phyloP scores from a whole-genome alignment of 1,284 basidiomycete species.

The Heterobasidion irregulare region DNA sequence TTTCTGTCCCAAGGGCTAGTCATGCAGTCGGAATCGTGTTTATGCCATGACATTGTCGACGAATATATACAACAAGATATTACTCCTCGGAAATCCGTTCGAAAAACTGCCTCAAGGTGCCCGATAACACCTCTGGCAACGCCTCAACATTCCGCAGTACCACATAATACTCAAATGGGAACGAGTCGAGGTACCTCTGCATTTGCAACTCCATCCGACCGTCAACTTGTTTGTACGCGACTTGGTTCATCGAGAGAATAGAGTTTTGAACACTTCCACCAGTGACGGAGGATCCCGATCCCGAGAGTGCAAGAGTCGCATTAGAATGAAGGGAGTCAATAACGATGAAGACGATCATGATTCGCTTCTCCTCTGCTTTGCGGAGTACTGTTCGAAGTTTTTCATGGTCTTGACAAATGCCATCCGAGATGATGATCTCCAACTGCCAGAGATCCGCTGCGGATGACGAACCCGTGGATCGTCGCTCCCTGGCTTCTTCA shows the following conservation, averaged over 20 bases:
- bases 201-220: conserved; percentile 87
- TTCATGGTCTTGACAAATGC: conserved; percentile 95
- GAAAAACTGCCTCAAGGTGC: conserved; percentile 90
- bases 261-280: conserved; percentile 45
- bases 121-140: conserved; percentile 86
- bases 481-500: conserved; percentile 64
- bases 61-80: conserved; percentile 3
- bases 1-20: too few species aligned
- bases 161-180: conserved; percentile 98
- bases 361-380: conserved; percentile 82
- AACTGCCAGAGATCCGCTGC: conserved; percentile 93
- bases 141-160: conserved; percentile 89
- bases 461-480: conserved; percentile 49
- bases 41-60: too few species aligned
- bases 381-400: conserved; percentile 75
- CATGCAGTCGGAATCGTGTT: too few species aligned
- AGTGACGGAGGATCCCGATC: background rate
- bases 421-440: conserved; percentile 97
- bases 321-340: conserved; percentile 76
- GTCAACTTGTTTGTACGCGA: conserved; percentile 79
- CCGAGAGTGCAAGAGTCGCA: conserved; percentile 15
- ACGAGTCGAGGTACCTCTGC: conserved; percentile 88
- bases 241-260: conserved; percentile 91
- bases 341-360: conserved; percentile 97
- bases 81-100: conserved; percentile 69